Base-by-base conservation (phyloP, 495 filamentous ascomycete genomes). In the Penicillium bovifimosum region DNA sequence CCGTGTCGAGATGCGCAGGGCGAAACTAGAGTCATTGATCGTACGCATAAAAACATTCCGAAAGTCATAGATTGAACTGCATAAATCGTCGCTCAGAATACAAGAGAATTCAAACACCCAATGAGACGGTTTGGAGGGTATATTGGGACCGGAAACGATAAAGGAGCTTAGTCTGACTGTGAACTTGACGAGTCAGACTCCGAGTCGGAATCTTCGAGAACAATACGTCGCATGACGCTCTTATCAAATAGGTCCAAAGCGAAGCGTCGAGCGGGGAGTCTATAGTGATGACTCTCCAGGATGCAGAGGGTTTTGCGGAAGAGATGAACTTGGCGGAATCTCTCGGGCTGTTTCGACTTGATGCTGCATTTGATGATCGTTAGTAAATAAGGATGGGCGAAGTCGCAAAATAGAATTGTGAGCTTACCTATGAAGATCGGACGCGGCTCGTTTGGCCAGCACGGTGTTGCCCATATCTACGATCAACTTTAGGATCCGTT, bases 191-290 rank as follows among this genome's bases (percentile, higher is more conserved):
- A 64, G 8, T 74, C 71, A 0, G 64, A 68, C 34, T 74, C 71
- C 1, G 65, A 67, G 20, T 76, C 77, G 3, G 72, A 77, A 14
- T 85, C 83, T 46, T 87, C 84, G 43, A 86, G 67, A 29, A 97
- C 85, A 47, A 96, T 87, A 36, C 82, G 80, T 57, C 90, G 75
- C 67, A 97, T 74, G 26, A 97, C 88, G 32, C 77, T 82, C 69
- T 89, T 91, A 57, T 97, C 92, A 66, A 97, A 98, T 20, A 97
- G 72, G 64, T 96, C 91, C 43, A 96, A 83, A 31, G 96, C 84
- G 67, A 95, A 91, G 36, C 88, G 86, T 36, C 92, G 85, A 42
- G 90, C 84, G 6, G 82, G 83, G 18, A 97, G 76, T 28, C 92
- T 81, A 67, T 90, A 97, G 60, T 93, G 88, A 55, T 96, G 90